phyloP scores from a whole-genome alignment of 768 basidiomycete species.

The Tylopilus intermedius region DNA sequence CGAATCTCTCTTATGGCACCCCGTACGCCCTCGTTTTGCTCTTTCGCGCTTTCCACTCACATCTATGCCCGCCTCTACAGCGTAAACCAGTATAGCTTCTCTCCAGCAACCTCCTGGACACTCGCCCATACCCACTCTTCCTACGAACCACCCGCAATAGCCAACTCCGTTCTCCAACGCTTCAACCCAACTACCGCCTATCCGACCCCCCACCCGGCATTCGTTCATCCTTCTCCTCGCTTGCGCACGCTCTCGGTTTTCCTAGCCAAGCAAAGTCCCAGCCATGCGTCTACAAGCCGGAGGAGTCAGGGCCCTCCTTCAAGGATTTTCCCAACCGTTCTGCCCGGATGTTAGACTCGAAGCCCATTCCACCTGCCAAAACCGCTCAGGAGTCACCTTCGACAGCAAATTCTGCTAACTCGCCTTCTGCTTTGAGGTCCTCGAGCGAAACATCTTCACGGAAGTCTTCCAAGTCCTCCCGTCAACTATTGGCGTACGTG shows the following conservation, averaged over 20 bases:
- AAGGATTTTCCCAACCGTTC: constrained; percentile 49
- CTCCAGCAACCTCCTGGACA: constrained; percentile 38
- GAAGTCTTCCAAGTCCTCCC: constrained; percentile 27
- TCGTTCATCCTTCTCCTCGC: constrained; percentile 64
- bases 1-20: constrained; percentile 50
- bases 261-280: constrained; percentile 28
- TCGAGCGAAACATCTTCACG: constrained; percentile 23
- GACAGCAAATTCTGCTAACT: constrained; percentile 7
- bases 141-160: constrained; percentile 54
- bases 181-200: constrained; percentile 58
- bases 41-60: constrained; percentile 1
- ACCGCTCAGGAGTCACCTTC: constrained; percentile 17
- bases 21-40: constrained; percentile 36
- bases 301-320: constrained; percentile 63
- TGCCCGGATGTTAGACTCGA: constrained; percentile 42
- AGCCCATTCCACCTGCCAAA: constrained; percentile 14
- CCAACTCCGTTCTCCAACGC: constrained; percentile 62
- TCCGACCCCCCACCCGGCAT: constrained; percentile 64
- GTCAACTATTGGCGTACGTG: constrained; percentile 32
- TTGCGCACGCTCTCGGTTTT: constrained; percentile 66
- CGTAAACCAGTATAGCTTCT: constrained; percentile 28
- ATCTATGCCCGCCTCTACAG: constrained; percentile 3
- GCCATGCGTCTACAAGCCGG: constrained; percentile 39
- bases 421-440: constrained; percentile 13
- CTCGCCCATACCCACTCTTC: constrained; percentile 41